Evolutionary conservation across 2,329 filamentous ascomycete genomes (phyloP), one percentile per base, ranked within the genome.

Genomic region (Teratosphaeria epicoccoides): DNA sequence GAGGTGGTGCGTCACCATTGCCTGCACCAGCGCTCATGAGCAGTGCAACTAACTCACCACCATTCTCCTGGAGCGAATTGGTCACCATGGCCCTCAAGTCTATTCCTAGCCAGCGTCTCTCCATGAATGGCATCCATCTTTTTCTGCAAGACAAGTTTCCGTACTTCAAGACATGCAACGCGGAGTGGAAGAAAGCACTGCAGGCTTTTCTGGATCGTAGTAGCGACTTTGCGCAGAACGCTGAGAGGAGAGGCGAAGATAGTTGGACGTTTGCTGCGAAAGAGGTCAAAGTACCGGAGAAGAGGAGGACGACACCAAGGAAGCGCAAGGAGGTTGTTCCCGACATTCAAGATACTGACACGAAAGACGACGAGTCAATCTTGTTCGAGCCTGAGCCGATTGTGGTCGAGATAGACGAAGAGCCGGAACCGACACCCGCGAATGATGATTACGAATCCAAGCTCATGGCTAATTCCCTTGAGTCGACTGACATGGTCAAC

Each of bases 1-100:
- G 28, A 17, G 23, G 23, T 23, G 26, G 24, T 14, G 14, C 20
- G 14, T 37, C 22, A 12, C 7, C 46, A 28, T 48, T 25, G 11
- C 23, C 24, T 14, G 24, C 43, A 24, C 43, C 23, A 24, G 43
- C 14, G 23, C 43, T 46, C 12, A 7, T 24, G 11, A 26, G 24
- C 43, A 46, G 43, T 22, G 43, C 23, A 14, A 26, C 20, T 46
- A 33, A 46, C 23, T 11, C 29, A 22, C 52, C 52, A 2, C 49
- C 49, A 17, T 49, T 52, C 23, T 49, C 50, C 25, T 52, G 49
- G 52, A 37, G 11, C 10, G 50, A 55, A 23, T 29, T 55, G 12
- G 29, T 50, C n/a, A 52, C 46, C n/a, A 55, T 55, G 49, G 52
- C 52, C 3, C 47, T 55, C 22, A 48, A 55, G 37, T 52, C 50